phyloP scores from a whole-genome alignment of 495 filamentous ascomycete genomes.

The Aspergillus sclerotiicarbonarius region DNA sequence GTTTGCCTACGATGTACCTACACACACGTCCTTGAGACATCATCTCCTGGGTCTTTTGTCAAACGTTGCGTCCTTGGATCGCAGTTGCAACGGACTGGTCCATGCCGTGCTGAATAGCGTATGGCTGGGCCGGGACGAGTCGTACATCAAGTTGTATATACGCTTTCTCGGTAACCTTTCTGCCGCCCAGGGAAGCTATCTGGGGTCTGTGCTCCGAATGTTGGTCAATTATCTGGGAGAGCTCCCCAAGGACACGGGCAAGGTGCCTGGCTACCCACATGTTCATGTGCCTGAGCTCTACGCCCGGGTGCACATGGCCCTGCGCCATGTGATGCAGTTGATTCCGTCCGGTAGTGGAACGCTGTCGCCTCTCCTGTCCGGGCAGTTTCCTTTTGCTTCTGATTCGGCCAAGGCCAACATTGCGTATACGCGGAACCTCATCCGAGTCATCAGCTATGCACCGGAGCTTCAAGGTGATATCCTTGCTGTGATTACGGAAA shows the following conservation, averaged over 20 bases:
- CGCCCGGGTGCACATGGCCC: constrained; percentile 66
- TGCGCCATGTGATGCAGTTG: constrained; percentile 73
- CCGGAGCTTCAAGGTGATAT: constrained; percentile 80
- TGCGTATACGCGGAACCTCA: constrained; percentile 74
- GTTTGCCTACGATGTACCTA: constrained; percentile 36
- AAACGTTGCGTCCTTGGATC: constrained; percentile 66
- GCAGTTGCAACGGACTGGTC: constrained; percentile 71
- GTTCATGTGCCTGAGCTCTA: constrained; percentile 61
- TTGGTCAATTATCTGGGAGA: constrained; percentile 71
- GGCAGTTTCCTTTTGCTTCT: constrained; percentile 70
- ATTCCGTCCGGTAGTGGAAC: constrained; percentile 74
- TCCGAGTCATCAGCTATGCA: constrained; percentile 69
- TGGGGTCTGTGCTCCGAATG: constrained; percentile 67
- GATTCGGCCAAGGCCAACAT: constrained; percentile 70
- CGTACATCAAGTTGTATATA: constrained; percentile 75
- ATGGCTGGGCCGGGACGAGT: constrained; percentile 83
- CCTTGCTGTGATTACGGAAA: constrained; percentile 77
- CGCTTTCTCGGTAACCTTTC: constrained; percentile 78
- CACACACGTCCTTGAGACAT: constrained; percentile 58
- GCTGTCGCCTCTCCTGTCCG: constrained; percentile 60
- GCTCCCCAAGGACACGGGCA: constrained; percentile 49
- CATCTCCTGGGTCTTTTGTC: constrained; percentile 78
- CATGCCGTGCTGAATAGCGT: constrained; percentile 66
- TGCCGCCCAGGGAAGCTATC: constrained; percentile 71
- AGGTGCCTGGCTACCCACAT: constrained; percentile 56